phyloP scores from a whole-genome alignment of 2,329 filamentous ascomycete genomes.

The Ascochyta clinopodiicola region DNA sequence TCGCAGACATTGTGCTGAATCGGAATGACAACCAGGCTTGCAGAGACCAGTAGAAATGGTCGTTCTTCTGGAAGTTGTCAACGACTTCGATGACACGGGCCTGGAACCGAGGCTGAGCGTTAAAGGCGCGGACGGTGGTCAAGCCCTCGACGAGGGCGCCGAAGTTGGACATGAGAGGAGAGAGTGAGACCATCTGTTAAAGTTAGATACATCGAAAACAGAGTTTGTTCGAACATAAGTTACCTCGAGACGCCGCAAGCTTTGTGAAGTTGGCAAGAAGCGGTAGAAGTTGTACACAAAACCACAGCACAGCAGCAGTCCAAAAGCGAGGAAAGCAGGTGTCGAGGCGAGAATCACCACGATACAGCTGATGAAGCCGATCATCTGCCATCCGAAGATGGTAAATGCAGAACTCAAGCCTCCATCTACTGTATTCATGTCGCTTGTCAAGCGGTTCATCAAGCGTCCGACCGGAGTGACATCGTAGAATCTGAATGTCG shows the following conservation, averaged over 20 bases:
- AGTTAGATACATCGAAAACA: conserved; percentile 15
- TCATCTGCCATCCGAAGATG: conserved; percentile 70
- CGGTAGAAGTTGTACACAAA: conserved; percentile 77
- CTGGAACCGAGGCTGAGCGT: conserved; percentile 79
- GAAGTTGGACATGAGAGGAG: conserved; percentile 90
- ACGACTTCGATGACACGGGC: conserved; percentile 79
- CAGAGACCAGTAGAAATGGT: conserved; percentile 91
- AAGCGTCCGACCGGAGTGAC: conserved; percentile 85
- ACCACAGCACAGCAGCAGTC: conserved; percentile 67
- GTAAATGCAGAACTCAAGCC: conserved; percentile 80
- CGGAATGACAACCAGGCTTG: conserved; percentile 85
- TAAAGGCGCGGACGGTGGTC: conserved; percentile 85
- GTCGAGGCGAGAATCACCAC: conserved; percentile 81
- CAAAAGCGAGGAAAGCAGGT: conserved; percentile 76
- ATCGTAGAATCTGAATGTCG: conserved; percentile 90
- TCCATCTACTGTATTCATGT: conserved; percentile 88
- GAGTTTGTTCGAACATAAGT: neutral
- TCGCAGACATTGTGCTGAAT: conserved; percentile 74
- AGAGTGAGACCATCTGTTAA: conserved; percentile 76
- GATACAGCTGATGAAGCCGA: conserved; percentile 76
- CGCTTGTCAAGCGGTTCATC: conserved; percentile 90
- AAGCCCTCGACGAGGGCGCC: conserved; percentile 85
- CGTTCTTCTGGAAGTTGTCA: conserved; percentile 90
- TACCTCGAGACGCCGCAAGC: conserved; percentile 76
- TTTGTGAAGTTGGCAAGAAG: conserved; percentile 85